Conservation (phyloP, 2,329 filamentous ascomycete species). For the Monosporascus sp. region DNA sequence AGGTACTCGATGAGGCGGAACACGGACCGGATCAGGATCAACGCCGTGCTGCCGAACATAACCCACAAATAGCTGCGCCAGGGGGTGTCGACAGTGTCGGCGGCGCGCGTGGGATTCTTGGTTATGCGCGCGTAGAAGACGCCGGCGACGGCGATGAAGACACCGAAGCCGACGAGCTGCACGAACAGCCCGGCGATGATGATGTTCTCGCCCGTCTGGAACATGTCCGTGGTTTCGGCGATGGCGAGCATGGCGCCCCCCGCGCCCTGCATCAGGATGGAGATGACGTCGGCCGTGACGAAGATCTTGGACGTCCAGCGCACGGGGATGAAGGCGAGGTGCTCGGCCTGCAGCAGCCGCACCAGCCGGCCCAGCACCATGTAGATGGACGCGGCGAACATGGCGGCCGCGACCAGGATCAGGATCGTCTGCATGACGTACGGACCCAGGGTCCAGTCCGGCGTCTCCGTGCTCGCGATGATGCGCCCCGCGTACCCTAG, state of each 20-base stretch:
- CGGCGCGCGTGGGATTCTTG: slow-evolving; percentile 21
- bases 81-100: slow-evolving; percentile 9
- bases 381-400: slow-evolving; percentile 30
- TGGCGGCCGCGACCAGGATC: slow-evolving; percentile 12
- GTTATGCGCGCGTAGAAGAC: slow-evolving; percentile 41
- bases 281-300: slow-evolving; percentile 38
- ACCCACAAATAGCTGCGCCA: slow-evolving; percentile 11
- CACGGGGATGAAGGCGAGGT: slow-evolving; percentile 5
- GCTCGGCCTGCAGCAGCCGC: slow-evolving; percentile 13
- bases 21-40: slow-evolving; percentile 43
- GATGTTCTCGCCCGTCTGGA: slow-evolving; percentile 33
- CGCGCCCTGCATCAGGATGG: slow-evolving; percentile 35
- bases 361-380: slow-evolving; percentile 31
- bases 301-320: slow-evolving; percentile 40
- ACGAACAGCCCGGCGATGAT: slow-evolving; percentile 42
- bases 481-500: slow-evolving; percentile 3
- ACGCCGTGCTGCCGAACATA: slow-evolving; percentile 13
- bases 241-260: slow-evolving; percentile 36
- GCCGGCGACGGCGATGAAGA: slow-evolving; percentile 40
- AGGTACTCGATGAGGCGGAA: slow-evolving; percentile 45
- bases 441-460: slow-evolving; percentile 8
- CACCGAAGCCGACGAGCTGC: slow-evolving; percentile 44
- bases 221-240: slow-evolving; percentile 17
- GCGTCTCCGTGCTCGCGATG: background rate
- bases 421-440: slow-evolving; percentile 16